These are phyloP conservation scores for Amphibolis antarctica DNA, from an alignment of 106 monocot species.

Conservation along the genomic window DNA sequence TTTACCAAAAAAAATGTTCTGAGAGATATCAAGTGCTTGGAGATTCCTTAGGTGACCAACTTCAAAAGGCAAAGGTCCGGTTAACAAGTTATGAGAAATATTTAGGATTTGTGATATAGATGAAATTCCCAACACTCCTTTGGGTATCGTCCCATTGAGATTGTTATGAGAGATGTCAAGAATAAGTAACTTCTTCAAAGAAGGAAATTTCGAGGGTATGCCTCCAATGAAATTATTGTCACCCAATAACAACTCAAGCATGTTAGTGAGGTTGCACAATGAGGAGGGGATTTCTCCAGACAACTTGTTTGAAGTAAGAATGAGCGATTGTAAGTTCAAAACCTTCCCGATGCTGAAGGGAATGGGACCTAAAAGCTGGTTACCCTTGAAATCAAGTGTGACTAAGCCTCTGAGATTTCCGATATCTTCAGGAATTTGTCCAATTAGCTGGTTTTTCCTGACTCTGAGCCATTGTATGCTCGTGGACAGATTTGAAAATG, in stretches of 20 bases:
- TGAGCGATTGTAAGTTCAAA: neutral
- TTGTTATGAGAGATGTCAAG: conserved; percentile 15
- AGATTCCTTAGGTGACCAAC: conserved; percentile 8
- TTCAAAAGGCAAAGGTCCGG: neutral
- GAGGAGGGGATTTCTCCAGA: conserved; percentile 9
- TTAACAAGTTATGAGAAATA: conserved; percentile 7
- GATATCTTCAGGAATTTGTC: conserved; percentile 8
- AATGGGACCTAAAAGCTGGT: conserved; percentile 6
- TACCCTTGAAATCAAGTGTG: conserved; percentile 1
- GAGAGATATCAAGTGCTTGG: conserved; percentile 6
- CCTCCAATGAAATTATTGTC: conserved; percentile 6
- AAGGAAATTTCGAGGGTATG: conserved; percentile 2
- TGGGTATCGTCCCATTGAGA: conserved; percentile 12
- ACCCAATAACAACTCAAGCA: conserved; percentile 4
- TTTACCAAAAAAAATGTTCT: conserved; percentile 6
- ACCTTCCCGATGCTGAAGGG: conserved; percentile 4
- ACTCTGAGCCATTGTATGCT: neutral
- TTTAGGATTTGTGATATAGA: conserved; percentile 10
- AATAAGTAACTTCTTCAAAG: neutral
- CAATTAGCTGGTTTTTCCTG: conserved; percentile 3
- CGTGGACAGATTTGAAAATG: conserved; percentile 16
- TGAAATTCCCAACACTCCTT: conserved; percentile 4
- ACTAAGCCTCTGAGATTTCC: neutral
- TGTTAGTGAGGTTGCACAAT: conserved; percentile 2
- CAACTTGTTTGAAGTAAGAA: conserved; percentile 1